Evolutionary conservation across 257 asterid genomes (phyloP).

Genomic region (Vinca minor): DNA sequence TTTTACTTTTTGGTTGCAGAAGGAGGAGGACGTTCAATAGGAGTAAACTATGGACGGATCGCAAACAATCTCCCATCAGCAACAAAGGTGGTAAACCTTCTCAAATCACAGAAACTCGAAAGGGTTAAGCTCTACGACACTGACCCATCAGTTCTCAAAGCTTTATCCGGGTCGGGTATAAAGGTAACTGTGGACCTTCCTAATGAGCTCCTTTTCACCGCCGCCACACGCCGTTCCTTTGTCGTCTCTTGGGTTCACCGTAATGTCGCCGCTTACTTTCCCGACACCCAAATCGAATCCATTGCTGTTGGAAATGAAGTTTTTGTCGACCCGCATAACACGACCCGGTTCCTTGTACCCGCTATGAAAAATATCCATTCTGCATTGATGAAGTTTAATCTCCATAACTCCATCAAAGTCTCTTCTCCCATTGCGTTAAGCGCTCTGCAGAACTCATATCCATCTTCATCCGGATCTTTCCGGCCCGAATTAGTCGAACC

Average conservation of each 20-base stretch:
- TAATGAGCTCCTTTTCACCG: constrained; percentile 65
- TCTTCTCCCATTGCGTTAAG: constrained; percentile 81
- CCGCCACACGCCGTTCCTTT: constrained; percentile 60
- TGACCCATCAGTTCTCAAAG: constrained; percentile 72
- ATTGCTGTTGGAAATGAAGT: constrained; percentile 93
- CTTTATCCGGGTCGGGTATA: constrained; percentile 65
- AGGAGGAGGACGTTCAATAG: constrained; percentile 53
- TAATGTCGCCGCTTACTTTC: constrained; percentile 59
- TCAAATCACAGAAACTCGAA: constrained; percentile 56
- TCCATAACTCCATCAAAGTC: constrained; percentile 41
- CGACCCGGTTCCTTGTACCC: constrained; percentile 59
- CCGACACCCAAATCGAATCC: constrained; percentile 63
- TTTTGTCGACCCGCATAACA: constrained; percentile 64
- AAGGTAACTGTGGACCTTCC: constrained; percentile 68
- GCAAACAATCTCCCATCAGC: constrained; percentile 88
- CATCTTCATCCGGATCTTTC: constrained; percentile 78
- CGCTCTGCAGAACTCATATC: constrained; percentile 78
- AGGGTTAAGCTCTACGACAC: constrained; percentile 79
- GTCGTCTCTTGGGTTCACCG: constrained; percentile 55
- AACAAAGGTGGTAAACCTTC: constrained; percentile 44
- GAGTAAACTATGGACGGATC: constrained; percentile 78
- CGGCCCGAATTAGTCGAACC: constrained; percentile 50
- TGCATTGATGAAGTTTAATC: constrained; percentile 48
- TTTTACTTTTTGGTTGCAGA: constrained; percentile 11
- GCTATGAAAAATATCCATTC: constrained; percentile 65